Percentiles rank a stretch among this genome's conserved stretches.
Evolutionary conservation across 306 rosid genomes (phyloP).

Genomic region (Trichosanthes truncata): DNA sequence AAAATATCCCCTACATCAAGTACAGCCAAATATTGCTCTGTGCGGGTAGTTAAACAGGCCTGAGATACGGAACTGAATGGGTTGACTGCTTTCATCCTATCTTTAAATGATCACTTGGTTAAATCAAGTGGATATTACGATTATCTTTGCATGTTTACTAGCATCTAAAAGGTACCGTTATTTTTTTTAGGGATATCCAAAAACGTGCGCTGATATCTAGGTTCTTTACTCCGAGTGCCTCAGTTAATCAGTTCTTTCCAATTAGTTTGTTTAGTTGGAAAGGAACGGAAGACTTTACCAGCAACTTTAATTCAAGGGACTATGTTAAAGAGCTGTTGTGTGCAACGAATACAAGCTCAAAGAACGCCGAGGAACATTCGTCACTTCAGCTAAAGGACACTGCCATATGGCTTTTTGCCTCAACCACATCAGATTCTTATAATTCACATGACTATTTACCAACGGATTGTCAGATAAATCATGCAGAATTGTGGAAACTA

Average conservation of each 20-base stretch:
- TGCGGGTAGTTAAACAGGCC: background rate
- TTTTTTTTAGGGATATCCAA: conserved; percentile 59
- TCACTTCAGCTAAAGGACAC: conserved; percentile 33
- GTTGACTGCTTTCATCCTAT: background rate
- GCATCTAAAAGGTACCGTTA: conserved; percentile 16
- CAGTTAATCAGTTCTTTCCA: conserved; percentile 53
- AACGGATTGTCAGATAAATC: conserved; percentile 23
- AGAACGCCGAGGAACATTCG: conserved; percentile 21
- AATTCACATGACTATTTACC: conserved; percentile 21
- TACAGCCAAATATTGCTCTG: background rate
- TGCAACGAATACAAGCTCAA: conserved; percentile 35
- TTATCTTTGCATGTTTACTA: background rate
- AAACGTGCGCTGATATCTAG: conserved; percentile 44
- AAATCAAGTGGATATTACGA: background rate
- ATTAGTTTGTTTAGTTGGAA: conserved; percentile 45
- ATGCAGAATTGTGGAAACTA: conserved; percentile 56
- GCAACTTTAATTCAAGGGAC: conserved; percentile 28
- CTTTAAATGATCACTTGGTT: background rate
- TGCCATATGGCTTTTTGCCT: conserved; percentile 73
- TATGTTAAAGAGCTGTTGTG: conserved; percentile 35
- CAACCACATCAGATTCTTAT: conserved; percentile 33
- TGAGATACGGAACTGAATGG: background rate
- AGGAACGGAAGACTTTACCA: conserved; percentile 23
- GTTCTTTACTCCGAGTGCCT: conserved; percentile 41
- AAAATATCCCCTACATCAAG: background rate